Base-by-base conservation (phyloP, 23 red algal species). In the Cyanidioschyzon merolae region DNA sequence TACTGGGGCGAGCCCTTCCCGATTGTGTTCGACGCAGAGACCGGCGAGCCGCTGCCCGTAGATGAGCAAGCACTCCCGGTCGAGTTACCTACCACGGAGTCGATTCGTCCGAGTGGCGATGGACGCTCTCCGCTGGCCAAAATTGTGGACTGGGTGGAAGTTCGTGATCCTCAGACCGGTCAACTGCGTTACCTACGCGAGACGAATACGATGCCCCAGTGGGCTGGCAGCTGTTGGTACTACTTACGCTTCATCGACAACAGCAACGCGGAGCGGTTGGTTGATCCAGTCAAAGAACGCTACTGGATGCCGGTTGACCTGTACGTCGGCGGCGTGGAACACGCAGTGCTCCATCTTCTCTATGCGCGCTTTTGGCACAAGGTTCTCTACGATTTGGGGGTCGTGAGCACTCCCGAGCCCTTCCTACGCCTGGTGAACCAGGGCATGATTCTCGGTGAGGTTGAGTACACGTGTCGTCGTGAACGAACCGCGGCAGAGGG, bases 1-100 rank as follows among this genome's bases (percentile, higher is more conserved):
- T 98, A 98, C 83, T 98, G 94, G 94, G 94, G 94, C 50, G 94
- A 98, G 68, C 94, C 94, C n/a, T 98, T 98, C 68, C 94, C 94
- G 2, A 91, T 98, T 63, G 50, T 98, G 30, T 98, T 91, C 86
- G 94, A 90, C 0, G 82, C 90, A 50, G 38, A 34, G n/a, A 67
- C 59, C 37, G 88, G 85, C 2, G 67, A 89, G 76, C 59, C 88
- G 0, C 50, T 79, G 30, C 82, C 85, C 26, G 79, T 98, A 59
- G 54, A 71, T 40, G 88, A 91, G 68, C 71, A 76, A 7, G 79
- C 88, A 36, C 85, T 98, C 0, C 94, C 94, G 27, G 82, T 98
- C 25, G 39, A 71, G 41, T 82, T 98, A 37, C 94, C 94, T 16
- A 67, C 81, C 27, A 86, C 89, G 2, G 79, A 88, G 1, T 79